Percentiles rank a stretch among this genome's conserved stretches.
These are phyloP conservation scores for Ustilago cynodontis DNA, from an alignment of 1,284 basidiomycete genomes.

Conservation along the genomic window DNA sequence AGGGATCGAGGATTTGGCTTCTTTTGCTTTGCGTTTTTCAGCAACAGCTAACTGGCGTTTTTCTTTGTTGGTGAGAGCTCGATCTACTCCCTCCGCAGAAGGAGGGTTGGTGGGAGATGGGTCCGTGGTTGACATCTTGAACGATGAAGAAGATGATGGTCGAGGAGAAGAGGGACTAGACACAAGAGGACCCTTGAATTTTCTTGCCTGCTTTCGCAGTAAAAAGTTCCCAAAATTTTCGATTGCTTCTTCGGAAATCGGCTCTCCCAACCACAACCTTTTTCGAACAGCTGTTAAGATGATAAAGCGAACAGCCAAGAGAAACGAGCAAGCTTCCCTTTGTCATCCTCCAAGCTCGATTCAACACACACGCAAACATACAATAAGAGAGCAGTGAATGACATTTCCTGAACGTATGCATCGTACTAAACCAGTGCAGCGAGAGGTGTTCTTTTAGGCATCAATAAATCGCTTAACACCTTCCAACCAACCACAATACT, in stretches of 20 bases:
- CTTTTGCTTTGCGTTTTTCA: slow-evolving; percentile 46
- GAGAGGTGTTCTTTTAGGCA: slow-evolving; percentile 45
- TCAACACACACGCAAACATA: background rate
- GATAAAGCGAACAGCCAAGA: background rate
- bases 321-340: background rate
- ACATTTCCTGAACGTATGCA: background rate
- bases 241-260: background rate
- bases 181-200: background rate
- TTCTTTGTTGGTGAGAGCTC: slow-evolving; percentile 62
- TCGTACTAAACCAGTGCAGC: background rate
- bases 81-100: slow-evolving; percentile 1
- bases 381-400: background rate
- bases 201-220: background rate
- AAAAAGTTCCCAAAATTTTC: slow-evolving; percentile 21
- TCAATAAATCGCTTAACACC: slow-evolving; percentile 88
- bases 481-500: slow-evolving; percentile 90
- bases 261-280: background rate
- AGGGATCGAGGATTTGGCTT: slow-evolving; percentile 4
- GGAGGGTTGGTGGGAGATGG: background rate
- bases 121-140: slow-evolving; percentile 20
- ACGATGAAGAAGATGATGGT: background rate
- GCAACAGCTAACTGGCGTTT: slow-evolving; percentile 52
- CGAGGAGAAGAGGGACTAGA: background rate
- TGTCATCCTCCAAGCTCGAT: no score
- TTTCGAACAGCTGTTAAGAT: background rate